Base-by-base conservation (phyloP, 805 yeast genomes). In the Lachancea quebecensis region DNA sequence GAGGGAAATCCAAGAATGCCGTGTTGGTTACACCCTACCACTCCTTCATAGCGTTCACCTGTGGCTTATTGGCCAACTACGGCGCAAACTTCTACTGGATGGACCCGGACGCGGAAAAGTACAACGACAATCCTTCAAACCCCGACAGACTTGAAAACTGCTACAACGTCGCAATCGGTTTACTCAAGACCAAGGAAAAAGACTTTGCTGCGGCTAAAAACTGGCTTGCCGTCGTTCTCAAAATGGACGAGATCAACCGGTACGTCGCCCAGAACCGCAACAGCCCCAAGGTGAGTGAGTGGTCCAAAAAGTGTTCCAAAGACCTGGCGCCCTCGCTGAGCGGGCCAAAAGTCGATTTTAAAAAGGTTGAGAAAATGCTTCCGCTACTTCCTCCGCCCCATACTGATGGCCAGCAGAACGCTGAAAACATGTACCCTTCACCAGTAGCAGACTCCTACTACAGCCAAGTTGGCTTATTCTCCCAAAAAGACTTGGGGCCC, bases 31-130 rank as follows among this genome's bases (percentile, higher is more conserved):
- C 44, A 4, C 50, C 47, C 9, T 47, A 44, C 37, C 44, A 35
- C 21, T 39, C 45, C 3, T 47, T 47, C 37, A 35, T 42, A 14
- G 47, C 50, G 14, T 47, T 47, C 33, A 41, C 42, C 15, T 39
- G 47, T 32, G 47, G 48, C 11, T 36, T 44, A 10, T 39, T 37
- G 16, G 36, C 45, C 9, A 39, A 27, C 31, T 47, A 47, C 29
- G 50, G 50, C n/a, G n/a, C 38, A n/a, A 35, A 39, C 17, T 47
- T 42, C 35, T 38, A 42, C n/a, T 47, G 38, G 43, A 47, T 47
- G 50, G 47, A 47, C 28, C 47, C 50, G 17, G 47, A 47, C 33
- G 17, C 31, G 15, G 47, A 27, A 12, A 27, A 25, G 27, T 41
- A 41, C 30, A 35, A 21, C 14, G 33, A 46, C 21, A n/a, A 33